A percentile compares a stretch with the other conserved stretches of the same genome.
Evolutionary conservation across 129 eudicot species (phyloP).

Genomic region (Chrysanthemum makinoi): DNA sequence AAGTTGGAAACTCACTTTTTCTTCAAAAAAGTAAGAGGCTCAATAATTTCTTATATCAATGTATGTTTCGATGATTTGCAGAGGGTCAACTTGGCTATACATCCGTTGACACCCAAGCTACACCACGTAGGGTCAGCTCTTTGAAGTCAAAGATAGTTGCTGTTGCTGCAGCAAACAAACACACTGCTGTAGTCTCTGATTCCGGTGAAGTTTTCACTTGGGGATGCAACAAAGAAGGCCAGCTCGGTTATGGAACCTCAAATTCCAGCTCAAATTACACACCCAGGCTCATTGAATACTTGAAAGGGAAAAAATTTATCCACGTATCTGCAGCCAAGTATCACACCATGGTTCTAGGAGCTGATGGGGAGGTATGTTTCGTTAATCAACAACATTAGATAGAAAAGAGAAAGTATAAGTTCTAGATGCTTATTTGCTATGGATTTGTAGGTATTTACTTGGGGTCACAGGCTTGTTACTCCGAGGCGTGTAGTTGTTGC

Average conservation of each 20-base stretch:
- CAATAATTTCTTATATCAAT: conserved; percentile 10
- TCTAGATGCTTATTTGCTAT: conserved; percentile 10
- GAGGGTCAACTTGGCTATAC: conserved; percentile 99
- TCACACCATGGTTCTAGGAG: conserved; percentile 89
- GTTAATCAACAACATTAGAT: not conserved
- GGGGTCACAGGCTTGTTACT: conserved; percentile 99
- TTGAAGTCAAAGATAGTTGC: conserved; percentile 76
- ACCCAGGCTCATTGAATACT: conserved; percentile 84
- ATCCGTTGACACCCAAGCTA: conserved; percentile 93
- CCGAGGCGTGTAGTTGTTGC: conserved; percentile 87
- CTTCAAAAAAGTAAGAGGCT: too few species aligned
- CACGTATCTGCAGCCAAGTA: conserved; percentile 82
- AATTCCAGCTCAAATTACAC: conserved; percentile 88
- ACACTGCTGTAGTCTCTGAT: conserved; percentile 91
- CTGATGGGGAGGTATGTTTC: conserved; percentile 91
- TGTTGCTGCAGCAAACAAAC: conserved; percentile 98
- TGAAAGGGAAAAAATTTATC: conserved; percentile 72
- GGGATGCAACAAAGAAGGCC: conserved; percentile 99
- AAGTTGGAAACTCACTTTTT: not conserved
- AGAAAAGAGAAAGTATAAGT: not conserved
- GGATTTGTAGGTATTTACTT: conserved; percentile 75
- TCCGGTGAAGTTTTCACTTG: conserved; percentile 94
- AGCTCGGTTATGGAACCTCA: conserved; percentile 98
- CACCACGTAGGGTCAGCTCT: conserved; percentile 92
- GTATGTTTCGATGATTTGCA: conserved; percentile 30